Percentiles rank a stretch among this genome's conserved stretches.
phyloP scores from a whole-genome alignment of 2,329 filamentous ascomycete species.

The Beauveria varroae region DNA sequence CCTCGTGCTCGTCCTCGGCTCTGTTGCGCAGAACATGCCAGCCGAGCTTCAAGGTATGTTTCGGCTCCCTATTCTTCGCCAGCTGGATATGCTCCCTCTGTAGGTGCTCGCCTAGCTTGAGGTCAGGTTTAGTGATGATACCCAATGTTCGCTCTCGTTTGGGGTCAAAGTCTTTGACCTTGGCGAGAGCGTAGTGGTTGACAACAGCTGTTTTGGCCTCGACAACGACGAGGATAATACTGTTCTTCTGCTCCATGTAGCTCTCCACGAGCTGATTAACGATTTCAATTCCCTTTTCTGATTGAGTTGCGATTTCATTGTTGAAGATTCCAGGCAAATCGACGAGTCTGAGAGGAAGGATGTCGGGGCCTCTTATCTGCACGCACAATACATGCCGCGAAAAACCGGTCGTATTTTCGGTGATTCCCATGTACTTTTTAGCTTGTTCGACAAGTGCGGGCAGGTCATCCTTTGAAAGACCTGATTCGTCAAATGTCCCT shows the following conservation, averaged over 20 bases:
- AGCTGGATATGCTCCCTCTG: not conserved
- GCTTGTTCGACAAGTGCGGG: too few species aligned
- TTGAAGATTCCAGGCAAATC: not conserved
- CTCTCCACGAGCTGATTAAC: not conserved
- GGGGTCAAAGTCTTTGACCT: not conserved
- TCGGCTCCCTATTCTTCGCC: not conserved
- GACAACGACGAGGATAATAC: not conserved
- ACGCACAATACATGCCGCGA: too few species aligned
- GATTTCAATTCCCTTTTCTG: not conserved
- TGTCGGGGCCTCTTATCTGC: too few species aligned
- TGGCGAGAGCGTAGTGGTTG: not conserved
- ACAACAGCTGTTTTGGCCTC: not conserved
- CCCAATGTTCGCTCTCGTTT: not conserved
- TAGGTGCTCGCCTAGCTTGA: too few species aligned
- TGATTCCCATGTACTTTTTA: too few species aligned
- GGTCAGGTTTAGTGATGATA: not conserved
- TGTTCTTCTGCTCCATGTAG: not conserved
- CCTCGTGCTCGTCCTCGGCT: not conserved
- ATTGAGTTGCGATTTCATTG: not conserved
- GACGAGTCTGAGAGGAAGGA: too few species aligned
- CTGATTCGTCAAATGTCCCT: too few species aligned
- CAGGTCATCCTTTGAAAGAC: too few species aligned
- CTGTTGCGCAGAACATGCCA: not conserved
- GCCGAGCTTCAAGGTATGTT: not conserved
- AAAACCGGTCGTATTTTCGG: too few species aligned